phyloP scores from a whole-genome alignment of 1,139 yeast species.

The Yamadazyma dushanensis region DNA sequence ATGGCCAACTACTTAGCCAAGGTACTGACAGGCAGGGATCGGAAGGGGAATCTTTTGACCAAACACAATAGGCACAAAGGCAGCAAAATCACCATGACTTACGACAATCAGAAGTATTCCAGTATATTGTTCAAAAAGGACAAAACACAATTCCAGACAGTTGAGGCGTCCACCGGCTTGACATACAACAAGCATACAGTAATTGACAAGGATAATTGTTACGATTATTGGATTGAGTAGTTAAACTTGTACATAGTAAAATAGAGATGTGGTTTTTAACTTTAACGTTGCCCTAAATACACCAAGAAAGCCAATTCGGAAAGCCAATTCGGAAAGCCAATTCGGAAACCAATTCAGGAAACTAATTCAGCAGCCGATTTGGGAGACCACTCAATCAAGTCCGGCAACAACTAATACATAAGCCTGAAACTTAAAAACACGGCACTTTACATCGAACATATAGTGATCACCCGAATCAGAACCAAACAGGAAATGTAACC shows the following conservation, averaged over 20 bases:
- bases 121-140: conserved; percentile 23
- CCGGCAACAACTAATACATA: too few species aligned
- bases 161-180: conserved; percentile 9
- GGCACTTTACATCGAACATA: too few species aligned
- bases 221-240: conserved; percentile 11
- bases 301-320: too few species aligned
- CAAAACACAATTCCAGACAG: conserved; percentile 11
- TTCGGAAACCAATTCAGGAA: too few species aligned
- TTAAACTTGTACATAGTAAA: conserved; percentile 1
- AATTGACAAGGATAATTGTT: conserved; percentile 7
- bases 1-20: conserved; percentile 33
- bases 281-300: too few species aligned
- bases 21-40: conserved; percentile 39
- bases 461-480: too few species aligned
- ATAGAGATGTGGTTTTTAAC: too few species aligned
- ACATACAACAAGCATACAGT: conserved; percentile 7
- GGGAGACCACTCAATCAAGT: too few species aligned
- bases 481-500: too few species aligned
- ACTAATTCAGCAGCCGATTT: too few species aligned
- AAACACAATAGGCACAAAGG: conserved; percentile 28
- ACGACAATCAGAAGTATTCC: conserved; percentile 28
- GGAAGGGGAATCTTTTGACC: conserved; percentile 33
- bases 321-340: too few species aligned
- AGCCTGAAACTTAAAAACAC: too few species aligned
- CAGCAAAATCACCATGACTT: conserved; percentile 28